Evolutionary conservation across 163 green algal genomes (phyloP), one percentile per base, ranked within the genome.

Genomic region (Prototheca wickerhamii): DNA sequence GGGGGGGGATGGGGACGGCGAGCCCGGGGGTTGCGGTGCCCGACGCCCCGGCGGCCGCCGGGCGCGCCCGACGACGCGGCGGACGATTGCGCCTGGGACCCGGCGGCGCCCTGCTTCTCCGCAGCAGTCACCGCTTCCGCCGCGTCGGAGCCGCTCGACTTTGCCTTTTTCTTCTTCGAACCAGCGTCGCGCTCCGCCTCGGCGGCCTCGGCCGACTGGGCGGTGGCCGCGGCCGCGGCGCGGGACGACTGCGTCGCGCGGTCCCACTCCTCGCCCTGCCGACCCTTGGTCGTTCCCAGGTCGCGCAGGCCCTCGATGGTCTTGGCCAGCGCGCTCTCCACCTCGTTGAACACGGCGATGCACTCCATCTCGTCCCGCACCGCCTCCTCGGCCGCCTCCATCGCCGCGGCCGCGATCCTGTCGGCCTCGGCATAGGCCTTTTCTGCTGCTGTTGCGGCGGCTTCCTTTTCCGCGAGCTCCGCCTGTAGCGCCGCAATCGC

Each of bases 311-410:
- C 82, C 32, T 74, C 64, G 8, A 92, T 72, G 3, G 85, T 83
- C 61, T 87, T 87, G 46, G 72, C 66, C 63, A 92, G 65, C 26
- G 84, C 84, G 12, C 60, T 63, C 60, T 80, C 60, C 30, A 78
- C 87, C 58, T 84, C 79, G 68, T 87, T 86, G 57, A 78, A 76
- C 44, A 94, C 85, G 21, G 81, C 76, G 26, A 78, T 74, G 28
- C 63, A 74, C 69, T 95, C 86, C 75, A 94, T 92, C 75, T 96
- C 87, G 30, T 91, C 82, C 42, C 83, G 79, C 26, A 94, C 86
- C 21, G 84, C 89, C 31, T 72, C 60, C 75, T 92, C 89, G 0
- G 86, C 86, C 30, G 82, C 79, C 58, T 80, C 74, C 88, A 95
- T 94, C 23, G 86, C 86, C n/a, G 74, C 78, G 3, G 81, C 74